Evolutionary conservation across 805 yeast genomes (phyloP).

Genomic region (Myxozyma udenii): DNA sequence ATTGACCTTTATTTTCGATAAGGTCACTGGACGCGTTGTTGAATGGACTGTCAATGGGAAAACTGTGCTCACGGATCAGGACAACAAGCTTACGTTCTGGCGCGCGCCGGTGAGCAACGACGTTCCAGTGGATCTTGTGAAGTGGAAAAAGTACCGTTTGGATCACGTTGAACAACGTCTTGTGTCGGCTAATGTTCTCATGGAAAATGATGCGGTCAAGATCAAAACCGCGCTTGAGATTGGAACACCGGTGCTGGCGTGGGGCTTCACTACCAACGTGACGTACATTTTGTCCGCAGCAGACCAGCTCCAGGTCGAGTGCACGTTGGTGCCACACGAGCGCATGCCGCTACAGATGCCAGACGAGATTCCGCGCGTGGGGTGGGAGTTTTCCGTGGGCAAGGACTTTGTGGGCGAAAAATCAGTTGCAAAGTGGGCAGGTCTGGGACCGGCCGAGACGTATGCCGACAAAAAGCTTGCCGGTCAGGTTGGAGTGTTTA

Average conservation of each 20-base stretch:
- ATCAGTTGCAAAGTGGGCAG: constrained; percentile 36
- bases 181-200: not conserved
- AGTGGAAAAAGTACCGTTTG: constrained; percentile 37
- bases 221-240: constrained; percentile 4
- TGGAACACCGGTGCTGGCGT: constrained; percentile 35
- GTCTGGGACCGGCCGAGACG: constrained; percentile 41
- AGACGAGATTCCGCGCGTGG: constrained; percentile 39
- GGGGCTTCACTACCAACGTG: constrained; percentile 32
- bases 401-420: constrained; percentile 20
- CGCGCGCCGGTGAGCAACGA: constrained; percentile 40
- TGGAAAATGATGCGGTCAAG: not conserved
- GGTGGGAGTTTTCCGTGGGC: constrained; percentile 37
- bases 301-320: not conserved
- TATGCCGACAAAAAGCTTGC: constrained; percentile 40
- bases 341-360: constrained; percentile 30
- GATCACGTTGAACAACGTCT: constrained; percentile 28
- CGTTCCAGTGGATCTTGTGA: constrained; percentile 31
- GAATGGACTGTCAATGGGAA: constrained; percentile 18
- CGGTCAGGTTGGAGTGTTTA: constrained; percentile 35
- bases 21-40: constrained; percentile 2
- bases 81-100: constrained; percentile 34
- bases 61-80: constrained; percentile 7
- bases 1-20: constrained; percentile 11
- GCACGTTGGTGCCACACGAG: constrained; percentile 13
- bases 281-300: constrained; percentile 19